A percentile compares a stretch with the other conserved stretches of the same genome.
These are phyloP conservation scores for Thalassiosira mediterranea DNA, from an alignment of 352 stramenopile genomes.

Conservation along the genomic window DNA sequence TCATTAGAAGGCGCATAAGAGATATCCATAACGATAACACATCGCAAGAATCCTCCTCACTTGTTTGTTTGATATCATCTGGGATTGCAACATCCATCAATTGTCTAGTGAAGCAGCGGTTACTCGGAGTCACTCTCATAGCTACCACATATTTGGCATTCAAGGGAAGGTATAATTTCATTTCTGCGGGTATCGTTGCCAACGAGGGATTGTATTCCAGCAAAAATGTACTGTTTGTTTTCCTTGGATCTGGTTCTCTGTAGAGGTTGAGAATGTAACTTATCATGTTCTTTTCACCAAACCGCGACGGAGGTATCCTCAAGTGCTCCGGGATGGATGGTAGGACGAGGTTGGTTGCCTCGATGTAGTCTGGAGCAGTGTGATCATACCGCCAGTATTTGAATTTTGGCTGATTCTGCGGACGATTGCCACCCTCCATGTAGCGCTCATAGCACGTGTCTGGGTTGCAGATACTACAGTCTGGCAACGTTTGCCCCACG, in stretches of 20 bases:
- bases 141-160: slow-evolving; percentile 13
- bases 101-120: slow-evolving; percentile 28
- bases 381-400: slow-evolving; percentile 29
- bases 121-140: slow-evolving; percentile 22
- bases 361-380: neutral
- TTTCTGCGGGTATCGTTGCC: slow-evolving; percentile 12
- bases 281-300: slow-evolving; percentile 26
- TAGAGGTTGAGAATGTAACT: slow-evolving; percentile 13
- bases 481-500: neutral
- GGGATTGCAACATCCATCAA: slow-evolving; percentile 6
- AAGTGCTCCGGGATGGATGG: slow-evolving; percentile 6
- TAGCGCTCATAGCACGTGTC: neutral
- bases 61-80: neutral
- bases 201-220: slow-evolving; percentile 44
- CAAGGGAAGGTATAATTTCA: neutral
- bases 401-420: neutral
- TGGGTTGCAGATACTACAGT: neutral
- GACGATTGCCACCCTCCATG: neutral
- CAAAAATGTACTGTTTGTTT: slow-evolving; percentile 12
- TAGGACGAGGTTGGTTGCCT: neutral
- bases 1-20: slow-evolving; percentile 22
- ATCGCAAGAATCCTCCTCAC: neutral
- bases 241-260: neutral
- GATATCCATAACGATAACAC: too few relatives aligned
- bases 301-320: slow-evolving; percentile 4